These are phyloP conservation scores for Saturnispora gosingensis DNA, from an alignment of 805 yeast species.

Conservation along the genomic window DNA sequence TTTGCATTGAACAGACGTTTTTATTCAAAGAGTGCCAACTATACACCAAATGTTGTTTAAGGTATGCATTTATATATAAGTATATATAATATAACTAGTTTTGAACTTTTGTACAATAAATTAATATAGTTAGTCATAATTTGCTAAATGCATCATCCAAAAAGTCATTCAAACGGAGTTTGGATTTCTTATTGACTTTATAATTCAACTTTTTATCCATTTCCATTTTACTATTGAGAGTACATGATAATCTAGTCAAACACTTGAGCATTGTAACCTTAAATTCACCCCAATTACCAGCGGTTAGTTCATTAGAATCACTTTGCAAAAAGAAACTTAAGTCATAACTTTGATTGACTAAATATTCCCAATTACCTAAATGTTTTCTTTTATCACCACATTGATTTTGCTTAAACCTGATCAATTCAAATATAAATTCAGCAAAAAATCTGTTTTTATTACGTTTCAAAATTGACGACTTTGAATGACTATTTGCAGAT, in stretches of 20 bases:
- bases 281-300: constrained; percentile 13
- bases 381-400: constrained; percentile 14
- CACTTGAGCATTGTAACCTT: constrained; percentile 10
- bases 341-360: constrained; percentile 10
- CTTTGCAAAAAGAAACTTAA: constrained; percentile 11
- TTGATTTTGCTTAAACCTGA: constrained; percentile 16
- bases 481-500: constrained; percentile 19
- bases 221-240: constrained; percentile 9
- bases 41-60: background rate
- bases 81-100: background rate
- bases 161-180: background rate
- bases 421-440: constrained; percentile 21
- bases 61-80: background rate
- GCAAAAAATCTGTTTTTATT: constrained; percentile 22
- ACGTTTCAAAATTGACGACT: constrained; percentile 17
- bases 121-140: background rate
- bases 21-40: constrained; percentile 8
- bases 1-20: constrained; percentile 17
- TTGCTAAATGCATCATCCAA: constrained; percentile 10
- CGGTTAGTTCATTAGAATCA: constrained; percentile 2
- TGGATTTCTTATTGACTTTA: background rate
- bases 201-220: constrained; percentile 4
- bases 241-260: constrained; percentile 7
- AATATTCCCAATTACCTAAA: constrained; percentile 21
- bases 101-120: background rate